These are phyloP conservation scores for Dysphania ambrosioides DNA, from an alignment of 148 eudicot species.

Conservation along the genomic window DNA sequence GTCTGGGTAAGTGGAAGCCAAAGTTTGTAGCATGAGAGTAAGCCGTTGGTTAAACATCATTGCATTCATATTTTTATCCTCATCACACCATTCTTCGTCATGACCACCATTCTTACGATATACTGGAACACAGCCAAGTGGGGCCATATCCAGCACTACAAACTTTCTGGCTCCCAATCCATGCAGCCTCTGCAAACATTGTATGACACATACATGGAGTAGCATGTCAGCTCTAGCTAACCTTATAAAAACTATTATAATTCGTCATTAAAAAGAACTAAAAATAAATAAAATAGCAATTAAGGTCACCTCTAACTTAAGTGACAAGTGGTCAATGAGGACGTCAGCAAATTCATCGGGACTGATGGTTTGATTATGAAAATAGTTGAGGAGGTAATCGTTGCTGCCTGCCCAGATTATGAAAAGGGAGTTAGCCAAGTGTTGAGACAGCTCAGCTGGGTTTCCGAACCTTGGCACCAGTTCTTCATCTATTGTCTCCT, in stretches of 20 bases:
- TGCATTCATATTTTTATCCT: conserved; percentile 37
- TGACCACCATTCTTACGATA: no score
- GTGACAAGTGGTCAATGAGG: conserved; percentile 35
- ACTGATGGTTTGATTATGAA: no score
- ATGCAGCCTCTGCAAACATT: conserved; percentile 35
- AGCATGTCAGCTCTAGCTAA: no score
- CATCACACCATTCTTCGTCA: conserved; percentile 42
- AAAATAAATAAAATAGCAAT: background rate
- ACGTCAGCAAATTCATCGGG: no score
- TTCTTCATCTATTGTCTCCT: conserved; percentile 33
- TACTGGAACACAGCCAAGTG: conserved; percentile 64
- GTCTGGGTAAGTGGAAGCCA: conserved; percentile 42
- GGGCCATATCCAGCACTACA: conserved; percentile 51
- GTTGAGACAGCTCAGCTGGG: conserved; percentile 16
- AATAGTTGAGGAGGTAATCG: conserved; percentile 48
- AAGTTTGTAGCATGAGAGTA: conserved; percentile 32
- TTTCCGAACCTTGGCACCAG: conserved; percentile 20
- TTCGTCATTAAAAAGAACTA: background rate
- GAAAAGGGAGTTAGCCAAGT: conserved; percentile 45
- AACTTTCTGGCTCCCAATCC: conserved; percentile 56
- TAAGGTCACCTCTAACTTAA: conserved; percentile 37
- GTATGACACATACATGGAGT: no score
- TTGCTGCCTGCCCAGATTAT: conserved; percentile 49
- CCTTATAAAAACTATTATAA: no score
- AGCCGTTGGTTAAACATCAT: conserved; percentile 43